Base-by-base conservation (phyloP, 2,329 filamentous ascomycete species). In the Fusarium incarnatum region DNA sequence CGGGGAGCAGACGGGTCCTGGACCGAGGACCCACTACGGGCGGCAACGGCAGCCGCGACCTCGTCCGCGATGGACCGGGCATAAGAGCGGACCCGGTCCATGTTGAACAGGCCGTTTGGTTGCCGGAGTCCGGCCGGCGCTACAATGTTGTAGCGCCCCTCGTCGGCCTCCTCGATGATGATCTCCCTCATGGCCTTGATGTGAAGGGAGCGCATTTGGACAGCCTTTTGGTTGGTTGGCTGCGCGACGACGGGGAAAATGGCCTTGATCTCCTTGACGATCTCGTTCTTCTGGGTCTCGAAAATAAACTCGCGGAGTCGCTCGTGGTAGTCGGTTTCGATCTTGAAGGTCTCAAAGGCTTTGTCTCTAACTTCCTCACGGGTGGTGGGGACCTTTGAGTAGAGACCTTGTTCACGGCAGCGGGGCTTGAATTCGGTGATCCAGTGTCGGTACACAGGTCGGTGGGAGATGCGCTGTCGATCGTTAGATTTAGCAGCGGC, bases 341-440 rank as follows among this genome's bases (percentile, higher is more conserved):
- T 79, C 25, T 77, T 77, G 66, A 92, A 92, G 4, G 66, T 73
- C 0, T 72, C 75, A 28, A 92, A 84, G 0, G 87, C 89, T 52
- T 88, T 83, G 0, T 83, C 72, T 1, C 85, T 83, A 3, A 91
- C 81, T 7, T 81, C 55, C 9, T 84, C 79, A 23, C 89, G 81
- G 3, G 76, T 77, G 3, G 74, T 68, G 1, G 52, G 71, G 32
- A 66, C 72, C 23, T 67, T 52, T 2, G 73, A 50, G 58, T 82
- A 84, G 2, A 77, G 78, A 0, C 80, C 80, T 25, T 82, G 61
- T 1, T 78, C 78, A 2, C 83, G 80, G 61, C 86, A 86, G 4
- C 73, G 74, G 0, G 89, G 88, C n/a, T 91, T 78, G 67, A 88
- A 94, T 8, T 89, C 86, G 2, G 90, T 83, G 7, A 90, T 77